Base-by-base conservation (phyloP, 2,329 filamentous ascomycete species). In the Sporothrix curviconia region DNA sequence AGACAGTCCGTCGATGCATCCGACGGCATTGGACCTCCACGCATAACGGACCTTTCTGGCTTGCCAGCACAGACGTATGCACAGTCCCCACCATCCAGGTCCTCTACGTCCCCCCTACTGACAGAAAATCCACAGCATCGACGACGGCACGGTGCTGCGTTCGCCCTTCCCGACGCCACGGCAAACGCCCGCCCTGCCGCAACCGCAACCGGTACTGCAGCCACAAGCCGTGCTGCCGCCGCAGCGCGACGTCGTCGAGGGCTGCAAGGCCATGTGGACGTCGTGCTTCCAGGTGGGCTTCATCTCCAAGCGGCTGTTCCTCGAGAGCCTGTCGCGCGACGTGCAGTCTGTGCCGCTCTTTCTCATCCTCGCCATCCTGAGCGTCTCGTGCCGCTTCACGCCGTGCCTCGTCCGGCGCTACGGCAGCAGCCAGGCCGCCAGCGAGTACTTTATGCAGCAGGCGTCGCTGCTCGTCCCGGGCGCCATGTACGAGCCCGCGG, bases 231-330 rank as follows among this genome's bases (percentile, higher is more conserved):
- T 52, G 11, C 14, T 56, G 15, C 52, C 52, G 14, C 52, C 52
- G 14, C 47, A 44, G 43, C 59, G 63, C 8, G 65, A 67, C 43
- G 60, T 68, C 2, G 60, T 66, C 7, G 65, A 66, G 43, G 64
- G 64, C 14, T 64, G 62, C 30, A 63, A 61, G 19, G 61, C 61
- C 14, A 64, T 67, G 52, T 60, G 65, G 37, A 66, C 63, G 2
- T 66, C 61, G 4, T 67, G 65, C 46, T 68, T 68, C 57, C 64
- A 67, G 49, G 61, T 67, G 6, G 66, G 66, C 14, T 69, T 68
- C 47, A 58, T 68, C 12, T 64, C 66, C 9, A 66, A 68, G 50
- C 59, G 61, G 2, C 49, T 66, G 30, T 69, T 69, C 39, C 59
- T 68, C 22, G 66, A 67, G 22, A 59, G 61, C 14, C 55, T 69